Base-by-base conservation (phyloP, 371 early-diverging fungal genomes). In the Saksenaea oblongispora region DNA sequence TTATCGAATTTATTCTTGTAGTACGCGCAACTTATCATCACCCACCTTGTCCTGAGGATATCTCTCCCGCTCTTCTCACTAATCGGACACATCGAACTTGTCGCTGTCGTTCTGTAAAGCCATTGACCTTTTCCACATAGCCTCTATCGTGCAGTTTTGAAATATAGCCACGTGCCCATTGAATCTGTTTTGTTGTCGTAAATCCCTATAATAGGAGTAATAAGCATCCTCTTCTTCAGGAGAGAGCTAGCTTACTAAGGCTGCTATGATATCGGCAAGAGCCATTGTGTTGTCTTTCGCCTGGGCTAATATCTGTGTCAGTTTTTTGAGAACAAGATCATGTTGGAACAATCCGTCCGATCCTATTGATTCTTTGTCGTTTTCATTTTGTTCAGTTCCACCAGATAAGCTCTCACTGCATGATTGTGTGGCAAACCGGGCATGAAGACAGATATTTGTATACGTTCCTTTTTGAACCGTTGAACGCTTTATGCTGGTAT, bases 91-190 rank as follows among this genome's bases (percentile, higher is more conserved):
- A 55, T 8, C 34, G 37, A 27, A 37, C 4, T 24, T 34, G 5
- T 18, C 24, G 5, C 26, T 26, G 51, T 8, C 18, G 34, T 31
- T 56, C 56, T 5, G 56, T n/a, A 3, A 56, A 10, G 9, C 60
- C 58, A 22, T 61, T 54, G 8, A 64, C 14, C 39, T 64, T 64
- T 54, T 64, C 62, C 27, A 69, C 41, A 22, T 61, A 59, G 7
- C 58, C 59, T 64, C 61, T 53, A 0, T 53, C 57, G 15, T 60
- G 54, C 17, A 41, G 39, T 47, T 37, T 60, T 7, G 27, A 26
- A 7, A 64, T 42, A 42, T 61, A 61, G 8, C 34, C 14, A 2
- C 64, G 44, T 1, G 39, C 42, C 69, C 69, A 69, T 3, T 44
- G 27, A 26, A 59, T 51, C 10, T 64, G 61, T 14, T 69, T 51